Evolutionary conservation across 2,329 filamentous ascomycete genomes (phyloP), one percentile per base, ranked within the genome.

Genomic region (Arthrobotrys entomopaga): DNA sequence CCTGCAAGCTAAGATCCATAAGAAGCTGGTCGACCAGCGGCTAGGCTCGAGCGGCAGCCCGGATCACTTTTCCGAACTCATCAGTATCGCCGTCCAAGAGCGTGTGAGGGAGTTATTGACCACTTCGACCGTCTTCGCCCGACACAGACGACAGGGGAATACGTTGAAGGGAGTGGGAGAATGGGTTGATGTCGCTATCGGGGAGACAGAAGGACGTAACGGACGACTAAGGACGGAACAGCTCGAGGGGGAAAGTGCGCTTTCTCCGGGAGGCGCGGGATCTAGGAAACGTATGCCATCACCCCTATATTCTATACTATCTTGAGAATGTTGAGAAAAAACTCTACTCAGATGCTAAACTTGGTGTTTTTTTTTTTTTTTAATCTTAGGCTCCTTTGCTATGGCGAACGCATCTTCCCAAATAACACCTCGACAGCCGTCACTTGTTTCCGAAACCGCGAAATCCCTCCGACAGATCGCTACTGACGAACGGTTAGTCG

Each of bases 51-150:
- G 34, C 29, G 69, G 54, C n/a, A 63, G 61, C 40, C 59, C 63
- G 15, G 58, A 52, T 16, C 26, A 29, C 5, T 61, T 73, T n/a
- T 56, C 61, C 2, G 69, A 73, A 48, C 26, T 66, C 1, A 15
- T 73, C 2, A 66, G 69, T 11, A 73, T 73, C 20, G 69, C 69
- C 11, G 42, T 59, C n/a, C 69, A 73, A 42, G 69, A 73, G 38
- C 61, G 56, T 3, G 26, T 73, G 8, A 65, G 69, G 15, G 69
- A 73, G 42, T 13, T 73, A 16, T n/a, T 73, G 3, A 73, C 69
- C 26, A 57, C 61, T 3, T 38, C 69, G 7, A 60, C 42, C 8
- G 38, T 22, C 1, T 73, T 57, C 34, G 69, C 69, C 8, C 56
- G 59, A n/a, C 63, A 73, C 20, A 38, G 69, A n/a, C 38, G 69